Conservation (phyloP, 805 yeast species). For the Starmerella apicola region DNA sequence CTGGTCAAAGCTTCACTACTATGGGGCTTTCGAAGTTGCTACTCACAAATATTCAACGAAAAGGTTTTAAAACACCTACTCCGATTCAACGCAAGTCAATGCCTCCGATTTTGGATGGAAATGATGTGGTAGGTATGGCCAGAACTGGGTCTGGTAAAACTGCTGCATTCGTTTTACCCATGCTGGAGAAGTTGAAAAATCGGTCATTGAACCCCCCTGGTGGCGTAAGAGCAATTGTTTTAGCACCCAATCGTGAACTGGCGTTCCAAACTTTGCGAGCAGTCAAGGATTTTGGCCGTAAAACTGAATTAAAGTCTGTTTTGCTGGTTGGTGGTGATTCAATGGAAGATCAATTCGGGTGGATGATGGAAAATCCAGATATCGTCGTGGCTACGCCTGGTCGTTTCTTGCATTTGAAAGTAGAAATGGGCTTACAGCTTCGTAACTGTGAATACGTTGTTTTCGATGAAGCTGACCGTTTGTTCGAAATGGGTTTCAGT, state of each 20-base stretch:
- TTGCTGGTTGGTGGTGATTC: constrained; percentile 96
- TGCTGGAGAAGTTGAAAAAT: constrained; percentile 42
- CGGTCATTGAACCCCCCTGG: constrained; percentile 37
- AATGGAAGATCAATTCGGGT: constrained; percentile 87
- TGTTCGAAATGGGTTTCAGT: constrained; percentile 91
- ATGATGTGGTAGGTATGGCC: constrained; percentile 99
- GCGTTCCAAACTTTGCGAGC: constrained; percentile 87
- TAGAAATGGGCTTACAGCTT: constrained; percentile 85
- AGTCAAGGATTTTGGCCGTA: constrained; percentile 74
- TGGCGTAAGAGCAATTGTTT: constrained; percentile 77
- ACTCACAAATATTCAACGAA: constrained; percentile 56
- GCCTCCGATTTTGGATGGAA: constrained; percentile 71
- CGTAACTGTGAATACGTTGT: constrained; percentile 77
- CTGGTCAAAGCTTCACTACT: constrained; percentile 68
- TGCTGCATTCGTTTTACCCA: constrained; percentile 87
- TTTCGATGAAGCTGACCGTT: constrained; percentile 93
- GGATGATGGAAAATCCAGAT: constrained; percentile 92
- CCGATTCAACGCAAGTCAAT: constrained; percentile 96
- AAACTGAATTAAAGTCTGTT: constrained; percentile 69
- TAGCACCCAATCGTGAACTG: constrained; percentile 92
- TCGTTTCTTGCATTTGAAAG: constrained; percentile 85
- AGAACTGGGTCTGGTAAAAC: constrained; percentile 99
- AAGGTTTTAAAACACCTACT: constrained; percentile 90
- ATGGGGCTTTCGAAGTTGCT: constrained; percentile 73
- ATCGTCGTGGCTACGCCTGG: constrained; percentile 96